Percentiles rank a stretch among this genome's conserved stretches.
Evolutionary conservation across 2,329 filamentous ascomycete species (phyloP).

Genomic region (Trichoderma breve): DNA sequence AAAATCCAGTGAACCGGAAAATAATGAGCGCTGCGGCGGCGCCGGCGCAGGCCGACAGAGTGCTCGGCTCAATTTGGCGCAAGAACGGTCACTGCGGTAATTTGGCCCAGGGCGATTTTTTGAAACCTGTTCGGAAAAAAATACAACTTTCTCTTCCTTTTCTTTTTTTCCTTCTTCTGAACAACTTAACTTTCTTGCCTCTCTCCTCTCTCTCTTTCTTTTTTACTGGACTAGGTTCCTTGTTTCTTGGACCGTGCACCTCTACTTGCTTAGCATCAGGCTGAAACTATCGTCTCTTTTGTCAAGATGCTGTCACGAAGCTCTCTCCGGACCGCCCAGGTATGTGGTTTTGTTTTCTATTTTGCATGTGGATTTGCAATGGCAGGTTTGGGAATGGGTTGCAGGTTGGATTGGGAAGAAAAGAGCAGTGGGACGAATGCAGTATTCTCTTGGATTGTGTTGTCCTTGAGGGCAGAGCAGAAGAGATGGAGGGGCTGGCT

Average conservation of each 20-base stretch:
- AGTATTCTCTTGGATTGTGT: neutral
- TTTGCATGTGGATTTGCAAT: neutral
- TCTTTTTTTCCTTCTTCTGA: neutral
- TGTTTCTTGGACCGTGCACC: slow-evolving; percentile 9
- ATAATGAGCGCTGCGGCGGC: neutral
- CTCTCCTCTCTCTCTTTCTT: neutral
- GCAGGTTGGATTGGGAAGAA: neutral
- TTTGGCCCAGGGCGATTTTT: slow-evolving; percentile 1
- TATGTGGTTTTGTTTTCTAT: slow-evolving; percentile 37
- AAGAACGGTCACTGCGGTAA: slow-evolving; percentile 14
- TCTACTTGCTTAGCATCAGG: neutral
- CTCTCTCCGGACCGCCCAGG: slow-evolving; percentile 57
- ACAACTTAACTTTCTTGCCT: neutral
- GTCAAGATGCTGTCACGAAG: slow-evolving; percentile 58
- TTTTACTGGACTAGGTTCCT: neutral
- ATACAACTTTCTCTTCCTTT: neutral
- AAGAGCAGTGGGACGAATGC: neutral
- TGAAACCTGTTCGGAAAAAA: neutral
- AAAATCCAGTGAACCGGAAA: neutral
- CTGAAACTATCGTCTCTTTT: neutral
- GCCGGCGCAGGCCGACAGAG: slow-evolving; percentile 15
- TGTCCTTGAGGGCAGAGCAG: neutral
- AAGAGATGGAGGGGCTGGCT: slow-evolving; percentile 1
- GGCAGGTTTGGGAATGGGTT: neutral
- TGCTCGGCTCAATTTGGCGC: slow-evolving; percentile 19